phyloP scores from a whole-genome alignment of 306 rosid species.

The Senna siamea region DNA sequence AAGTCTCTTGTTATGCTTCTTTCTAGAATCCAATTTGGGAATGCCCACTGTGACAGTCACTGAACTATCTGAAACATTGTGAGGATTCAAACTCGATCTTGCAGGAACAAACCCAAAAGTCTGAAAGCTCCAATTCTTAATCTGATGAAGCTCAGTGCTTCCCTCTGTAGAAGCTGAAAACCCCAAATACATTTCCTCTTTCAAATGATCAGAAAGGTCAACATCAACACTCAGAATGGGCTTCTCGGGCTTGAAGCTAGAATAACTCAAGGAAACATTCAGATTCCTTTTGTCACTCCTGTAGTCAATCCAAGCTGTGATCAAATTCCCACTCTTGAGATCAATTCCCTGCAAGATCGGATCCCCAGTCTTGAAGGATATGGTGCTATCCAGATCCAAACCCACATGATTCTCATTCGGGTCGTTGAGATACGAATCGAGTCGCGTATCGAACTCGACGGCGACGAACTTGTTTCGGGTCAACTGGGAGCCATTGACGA shows the following conservation, averaged over 20 bases:
- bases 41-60: constrained; percentile 37
- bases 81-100: constrained; percentile 42
- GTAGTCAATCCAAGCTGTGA: constrained; percentile 89
- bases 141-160: constrained; percentile 67
- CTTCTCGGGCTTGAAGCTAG: constrained; percentile 50
- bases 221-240: constrained; percentile 55
- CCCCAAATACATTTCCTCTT: constrained; percentile 52
- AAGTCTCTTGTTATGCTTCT: constrained; percentile 25
- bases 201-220: constrained; percentile 55
- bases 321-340: constrained; percentile 60
- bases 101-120: constrained; percentile 53
- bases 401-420: constrained; percentile 77
- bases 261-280: constrained; percentile 59
- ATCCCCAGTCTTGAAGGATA: constrained; percentile 58
- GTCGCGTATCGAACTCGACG: constrained; percentile 69
- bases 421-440: constrained; percentile 49
- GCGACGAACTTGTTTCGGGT: constrained; percentile 56
- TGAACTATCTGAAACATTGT: constrained; percentile 61
- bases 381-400: constrained; percentile 51
- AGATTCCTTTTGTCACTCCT: constrained; percentile 43
- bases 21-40: neutral
- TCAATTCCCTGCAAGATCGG: constrained; percentile 52
- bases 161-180: constrained; percentile 75
- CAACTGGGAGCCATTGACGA: constrained; percentile 48
- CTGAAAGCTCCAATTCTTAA: constrained; percentile 67